Percentiles rank a stretch among this genome's conserved stretches.
These are phyloP conservation scores for Rhytidiadelphus loreus DNA, from an alignment of 225 moss, liverwort and hornwort species.

Conservation along the genomic window DNA sequence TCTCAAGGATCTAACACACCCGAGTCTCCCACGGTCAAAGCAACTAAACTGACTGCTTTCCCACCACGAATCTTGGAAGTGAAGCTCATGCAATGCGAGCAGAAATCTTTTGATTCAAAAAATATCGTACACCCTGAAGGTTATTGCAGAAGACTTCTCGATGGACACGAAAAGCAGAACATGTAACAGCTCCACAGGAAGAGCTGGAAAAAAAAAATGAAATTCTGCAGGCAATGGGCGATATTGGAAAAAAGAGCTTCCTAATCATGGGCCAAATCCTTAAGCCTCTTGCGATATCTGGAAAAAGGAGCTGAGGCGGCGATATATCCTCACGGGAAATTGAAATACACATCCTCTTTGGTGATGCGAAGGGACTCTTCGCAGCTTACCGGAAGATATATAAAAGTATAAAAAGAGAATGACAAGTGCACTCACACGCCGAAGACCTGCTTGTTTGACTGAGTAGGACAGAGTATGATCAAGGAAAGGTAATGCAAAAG, in stretches of 20 bases:
- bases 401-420: background rate
- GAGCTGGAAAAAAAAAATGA: background rate
- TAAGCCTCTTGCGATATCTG: background rate
- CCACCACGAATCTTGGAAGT: background rate
- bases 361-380: background rate
- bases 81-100: background rate
- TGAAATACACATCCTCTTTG: background rate
- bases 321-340: background rate
- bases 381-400: background rate
- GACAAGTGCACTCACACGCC: background rate
- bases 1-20: background rate
- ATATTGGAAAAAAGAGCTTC: background rate
- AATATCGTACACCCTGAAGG: background rate
- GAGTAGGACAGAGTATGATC: background rate
- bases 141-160: background rate
- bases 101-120: background rate
- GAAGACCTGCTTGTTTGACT: background rate
- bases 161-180: background rate
- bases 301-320: background rate
- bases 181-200: background rate
- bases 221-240: background rate
- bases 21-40: background rate
- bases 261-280: background rate
- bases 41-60: background rate
- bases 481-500: background rate